A percentile compares a stretch with the other conserved stretches of the same genome.
Evolutionary conservation across 2,329 filamentous ascomycete species (phyloP).

Genomic region (Verticillium longisporum): DNA sequence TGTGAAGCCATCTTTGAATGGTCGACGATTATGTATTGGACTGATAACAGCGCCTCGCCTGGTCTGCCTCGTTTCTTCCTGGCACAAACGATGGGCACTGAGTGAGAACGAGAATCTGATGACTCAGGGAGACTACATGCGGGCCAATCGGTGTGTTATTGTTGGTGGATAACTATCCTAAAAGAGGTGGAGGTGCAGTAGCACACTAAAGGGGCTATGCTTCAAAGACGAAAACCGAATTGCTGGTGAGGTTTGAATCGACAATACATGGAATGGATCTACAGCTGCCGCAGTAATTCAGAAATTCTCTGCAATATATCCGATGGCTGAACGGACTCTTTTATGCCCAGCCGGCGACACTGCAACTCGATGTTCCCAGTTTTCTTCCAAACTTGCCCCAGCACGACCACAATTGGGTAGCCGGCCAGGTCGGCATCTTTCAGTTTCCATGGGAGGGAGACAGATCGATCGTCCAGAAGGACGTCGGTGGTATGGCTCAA

Average conservation of each 20-base stretch:
- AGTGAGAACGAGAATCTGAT: neutral
- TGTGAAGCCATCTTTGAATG: constrained; percentile 5
- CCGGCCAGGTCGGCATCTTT: constrained; percentile 85
- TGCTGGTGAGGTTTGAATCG: neutral
- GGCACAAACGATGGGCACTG: neutral
- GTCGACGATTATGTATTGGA: neutral
- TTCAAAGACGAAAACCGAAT: neutral
- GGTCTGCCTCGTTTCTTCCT: neutral
- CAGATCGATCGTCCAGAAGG: constrained; percentile 66
- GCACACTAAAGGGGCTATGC: too few relatives aligned
- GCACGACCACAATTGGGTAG: constrained; percentile 74
- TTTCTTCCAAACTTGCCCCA: constrained; percentile 64
- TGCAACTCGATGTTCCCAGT: constrained; percentile 66
- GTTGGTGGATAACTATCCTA: too few relatives aligned
- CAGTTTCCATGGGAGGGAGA: constrained; percentile 75
- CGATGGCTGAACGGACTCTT: neutral
- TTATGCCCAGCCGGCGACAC: constrained; percentile 58
- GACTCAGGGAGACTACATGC: neutral
- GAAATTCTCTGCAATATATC: constrained; percentile 27
- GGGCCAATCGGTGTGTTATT: too few relatives aligned
- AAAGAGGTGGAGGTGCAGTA: too few relatives aligned
- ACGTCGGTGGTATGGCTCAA: constrained; percentile 42
- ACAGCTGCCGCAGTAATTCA: constrained; percentile 44
- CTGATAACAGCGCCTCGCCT: neutral
- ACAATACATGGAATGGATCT: constrained; percentile 12